These are phyloP conservation scores for Hymenoscyphus occultus DNA, from an alignment of 2,329 filamentous ascomycete species.

Conservation along the genomic window DNA sequence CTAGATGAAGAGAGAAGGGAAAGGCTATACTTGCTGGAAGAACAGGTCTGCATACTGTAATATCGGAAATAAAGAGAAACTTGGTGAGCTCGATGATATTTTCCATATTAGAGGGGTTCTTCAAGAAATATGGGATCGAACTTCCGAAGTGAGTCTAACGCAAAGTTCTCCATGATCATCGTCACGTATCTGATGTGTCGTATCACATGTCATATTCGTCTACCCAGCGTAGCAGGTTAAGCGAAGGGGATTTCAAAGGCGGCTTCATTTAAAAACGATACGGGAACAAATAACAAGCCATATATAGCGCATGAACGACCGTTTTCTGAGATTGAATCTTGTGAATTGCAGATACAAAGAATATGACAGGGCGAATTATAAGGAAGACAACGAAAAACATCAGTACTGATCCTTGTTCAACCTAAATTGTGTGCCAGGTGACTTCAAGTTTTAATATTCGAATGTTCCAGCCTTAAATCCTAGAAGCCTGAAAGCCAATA, in stretches of 20 bases:
- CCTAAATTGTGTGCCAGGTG: too few relatives aligned
- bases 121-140: background rate
- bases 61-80: slow-evolving; percentile 50
- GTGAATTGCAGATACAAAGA: too few relatives aligned
- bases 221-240: background rate
- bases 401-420: too few relatives aligned
- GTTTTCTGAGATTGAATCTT: background rate
- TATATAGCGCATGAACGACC: background rate
- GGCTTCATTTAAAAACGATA: background rate
- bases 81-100: slow-evolving; percentile 58
- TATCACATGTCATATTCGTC: too few relatives aligned
- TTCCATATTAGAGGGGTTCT: slow-evolving; percentile 57
- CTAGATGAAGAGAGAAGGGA: slow-evolving; percentile 74
- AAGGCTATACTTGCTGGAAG: slow-evolving; percentile 78
- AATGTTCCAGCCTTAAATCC: background rate
- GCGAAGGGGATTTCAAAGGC: background rate
- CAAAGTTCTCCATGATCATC: background rate
- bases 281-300: background rate
- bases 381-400: too few relatives aligned
- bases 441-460: too few relatives aligned
- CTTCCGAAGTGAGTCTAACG: background rate
- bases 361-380: too few relatives aligned
- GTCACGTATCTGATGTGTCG: background rate
- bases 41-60: slow-evolving; percentile 43
- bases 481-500: too few relatives aligned